Evolutionary conservation across 2,329 filamentous ascomycete species (phyloP).

Genomic region (Cladosporium sp.): DNA sequence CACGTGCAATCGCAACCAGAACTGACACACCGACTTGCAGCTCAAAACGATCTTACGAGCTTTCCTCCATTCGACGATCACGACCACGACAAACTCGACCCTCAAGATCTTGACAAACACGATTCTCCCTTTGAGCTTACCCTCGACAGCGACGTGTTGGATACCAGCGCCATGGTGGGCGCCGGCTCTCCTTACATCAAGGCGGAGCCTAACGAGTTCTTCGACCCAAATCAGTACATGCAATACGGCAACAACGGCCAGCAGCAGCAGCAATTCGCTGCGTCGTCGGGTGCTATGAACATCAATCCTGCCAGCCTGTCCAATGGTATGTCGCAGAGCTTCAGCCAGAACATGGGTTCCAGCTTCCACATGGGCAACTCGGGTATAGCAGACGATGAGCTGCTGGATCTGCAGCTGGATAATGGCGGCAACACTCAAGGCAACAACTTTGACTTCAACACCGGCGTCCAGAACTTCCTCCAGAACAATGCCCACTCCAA

Average conservation of each 20-base stretch:
- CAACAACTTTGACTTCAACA: conserved; percentile 37
- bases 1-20: background rate
- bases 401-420: conserved; percentile 63
- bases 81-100: conserved; percentile 20
- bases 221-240: conserved; percentile 41
- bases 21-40: background rate
- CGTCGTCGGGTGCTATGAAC: conserved; percentile 47
- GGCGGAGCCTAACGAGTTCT: conserved; percentile 62
- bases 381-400: conserved; percentile 80
- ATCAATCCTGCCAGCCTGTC: conserved; percentile 83
- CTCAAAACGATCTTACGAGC: conserved; percentile 25
- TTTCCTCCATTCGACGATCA: conserved; percentile 32
- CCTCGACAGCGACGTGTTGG: conserved; percentile 27
- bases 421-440: conserved; percentile 26
- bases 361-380: conserved; percentile 75
- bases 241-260: conserved; percentile 25
- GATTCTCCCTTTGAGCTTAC: conserved; percentile 33
- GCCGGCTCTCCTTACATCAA: conserved; percentile 63
- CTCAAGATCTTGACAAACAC: conserved; percentile 25
- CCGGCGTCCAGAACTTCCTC: conserved; percentile 46
- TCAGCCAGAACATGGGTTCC: conserved; percentile 57
- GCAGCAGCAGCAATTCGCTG: conserved; percentile 17
- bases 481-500: conserved; percentile 44
- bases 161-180: conserved; percentile 46
- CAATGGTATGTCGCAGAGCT: conserved; percentile 58